These are phyloP conservation scores for Metschnikowia cerradonensis DNA, from an alignment of 805 yeast genomes.

Conservation along the genomic window DNA sequence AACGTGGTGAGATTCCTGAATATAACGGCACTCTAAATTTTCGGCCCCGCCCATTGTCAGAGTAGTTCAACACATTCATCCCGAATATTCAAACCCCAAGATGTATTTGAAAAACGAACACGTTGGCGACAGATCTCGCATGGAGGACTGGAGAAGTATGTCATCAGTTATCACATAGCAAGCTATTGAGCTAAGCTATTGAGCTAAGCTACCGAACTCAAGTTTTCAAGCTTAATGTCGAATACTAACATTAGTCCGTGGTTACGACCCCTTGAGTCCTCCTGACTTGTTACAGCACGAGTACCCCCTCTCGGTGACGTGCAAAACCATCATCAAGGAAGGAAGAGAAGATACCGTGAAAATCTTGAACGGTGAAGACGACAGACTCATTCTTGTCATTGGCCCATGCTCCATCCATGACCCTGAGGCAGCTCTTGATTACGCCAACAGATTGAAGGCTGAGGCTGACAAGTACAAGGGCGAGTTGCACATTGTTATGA, in stretches of 20 bases:
- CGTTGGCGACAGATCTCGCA: slow-evolving; percentile 75
- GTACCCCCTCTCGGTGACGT: slow-evolving; percentile 56
- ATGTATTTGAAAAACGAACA: slow-evolving; percentile 86
- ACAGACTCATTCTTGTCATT: slow-evolving; percentile 80
- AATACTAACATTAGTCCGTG: slow-evolving; percentile 43
- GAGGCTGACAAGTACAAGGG: slow-evolving; percentile 66
- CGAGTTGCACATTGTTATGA: slow-evolving; percentile 85
- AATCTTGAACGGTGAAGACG: slow-evolving; percentile 71
- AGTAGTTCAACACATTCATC: neutral
- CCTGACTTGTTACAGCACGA: slow-evolving; percentile 90
- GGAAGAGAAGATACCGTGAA: slow-evolving; percentile 79
- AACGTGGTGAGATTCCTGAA: slow-evolving; percentile 1
- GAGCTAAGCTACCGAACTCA: too few species aligned
- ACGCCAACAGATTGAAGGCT: slow-evolving; percentile 65
- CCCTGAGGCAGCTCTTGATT: slow-evolving; percentile 82
- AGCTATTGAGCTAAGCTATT: too few species aligned
- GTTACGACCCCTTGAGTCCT: slow-evolving; percentile 91
- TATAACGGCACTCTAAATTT: neutral
- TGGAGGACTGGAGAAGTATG: slow-evolving; percentile 52
- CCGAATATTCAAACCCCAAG: slow-evolving; percentile 12
- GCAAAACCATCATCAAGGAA: slow-evolving; percentile 59
- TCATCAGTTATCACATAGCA: slow-evolving; percentile 7
- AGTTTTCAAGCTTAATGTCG: neutral
- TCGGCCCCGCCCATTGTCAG: neutral
- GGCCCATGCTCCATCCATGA: slow-evolving; percentile 99